Conservation (phyloP, 2,329 filamentous ascomycete genomes). For the Dactylellina haptotyla region DNA sequence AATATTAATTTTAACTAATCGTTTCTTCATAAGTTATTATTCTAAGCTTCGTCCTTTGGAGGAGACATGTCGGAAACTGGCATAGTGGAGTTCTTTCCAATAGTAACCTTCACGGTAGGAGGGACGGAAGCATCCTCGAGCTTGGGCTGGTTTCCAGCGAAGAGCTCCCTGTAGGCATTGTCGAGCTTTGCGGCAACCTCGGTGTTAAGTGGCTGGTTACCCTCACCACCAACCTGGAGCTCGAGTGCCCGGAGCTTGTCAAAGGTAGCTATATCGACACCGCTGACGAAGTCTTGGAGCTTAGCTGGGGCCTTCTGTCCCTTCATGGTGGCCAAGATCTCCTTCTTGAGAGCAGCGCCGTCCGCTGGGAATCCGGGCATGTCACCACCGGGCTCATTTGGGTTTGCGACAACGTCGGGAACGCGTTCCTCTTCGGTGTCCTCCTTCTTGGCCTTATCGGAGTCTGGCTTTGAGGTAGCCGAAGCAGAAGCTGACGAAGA, state of each 20-base stretch:
- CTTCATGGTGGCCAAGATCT: conserved; percentile 24
- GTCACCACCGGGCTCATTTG: neutral
- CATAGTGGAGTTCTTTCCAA: no score
- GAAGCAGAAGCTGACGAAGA: neutral
- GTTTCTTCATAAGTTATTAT: no score
- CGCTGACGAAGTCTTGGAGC: conserved; percentile 18
- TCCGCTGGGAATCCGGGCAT: conserved; percentile 3
- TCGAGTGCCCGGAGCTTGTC: conserved; percentile 30
- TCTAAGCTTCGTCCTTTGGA: no score
- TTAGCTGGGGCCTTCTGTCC: conserved; percentile 7
- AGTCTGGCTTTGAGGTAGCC: neutral
- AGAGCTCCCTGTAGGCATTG: conserved; percentile 24
- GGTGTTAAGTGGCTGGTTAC: conserved; percentile 11
- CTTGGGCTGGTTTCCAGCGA: conserved; percentile 16
- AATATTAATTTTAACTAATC: no score
- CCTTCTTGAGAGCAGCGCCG: conserved; percentile 23
- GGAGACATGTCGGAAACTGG: no score
- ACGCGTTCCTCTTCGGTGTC: neutral
- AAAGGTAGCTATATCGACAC: conserved; percentile 2
- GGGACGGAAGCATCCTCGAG: no score
- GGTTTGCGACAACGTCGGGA: neutral
- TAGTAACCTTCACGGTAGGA: no score
- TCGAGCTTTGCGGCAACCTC: conserved; percentile 17
- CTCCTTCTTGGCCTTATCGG: no score
- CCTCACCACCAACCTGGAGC: conserved; percentile 20